These are phyloP conservation scores for Aspergillus ruber DNA, from an alignment of 2,329 filamentous ascomycete genomes.

Conservation along the genomic window DNA sequence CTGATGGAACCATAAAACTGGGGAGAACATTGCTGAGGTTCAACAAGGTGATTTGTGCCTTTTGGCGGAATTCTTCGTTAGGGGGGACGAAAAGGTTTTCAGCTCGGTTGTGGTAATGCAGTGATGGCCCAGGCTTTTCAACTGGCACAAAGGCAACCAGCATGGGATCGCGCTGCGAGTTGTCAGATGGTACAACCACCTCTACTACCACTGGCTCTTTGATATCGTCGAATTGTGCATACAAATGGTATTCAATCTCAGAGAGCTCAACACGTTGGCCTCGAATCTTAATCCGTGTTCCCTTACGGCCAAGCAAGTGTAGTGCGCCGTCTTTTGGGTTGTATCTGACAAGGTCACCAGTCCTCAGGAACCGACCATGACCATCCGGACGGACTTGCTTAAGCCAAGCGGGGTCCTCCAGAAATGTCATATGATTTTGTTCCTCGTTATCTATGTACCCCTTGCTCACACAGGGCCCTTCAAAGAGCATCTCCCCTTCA, in stretches of 20 bases:
- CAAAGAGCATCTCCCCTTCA: neutral
- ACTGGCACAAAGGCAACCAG: neutral
- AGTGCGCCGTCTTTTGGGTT: neutral
- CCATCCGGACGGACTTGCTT: neutral
- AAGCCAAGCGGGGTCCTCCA: neutral
- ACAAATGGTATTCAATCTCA: conserved; percentile 1
- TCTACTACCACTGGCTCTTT: neutral
- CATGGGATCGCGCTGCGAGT: neutral
- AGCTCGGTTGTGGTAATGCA: neutral
- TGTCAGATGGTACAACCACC: neutral
- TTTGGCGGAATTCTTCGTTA: neutral
- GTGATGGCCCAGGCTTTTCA: neutral
- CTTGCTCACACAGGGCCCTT: neutral
- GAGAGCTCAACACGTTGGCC: neutral
- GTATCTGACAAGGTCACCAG: neutral
- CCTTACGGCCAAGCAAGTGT: neutral
- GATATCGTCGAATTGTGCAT: neutral
- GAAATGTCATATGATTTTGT: neutral
- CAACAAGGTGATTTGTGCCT: neutral
- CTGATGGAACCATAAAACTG: neutral
- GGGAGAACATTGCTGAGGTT: neutral
- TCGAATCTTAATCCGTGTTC: neutral
- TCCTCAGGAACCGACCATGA: neutral
- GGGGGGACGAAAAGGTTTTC: neutral
- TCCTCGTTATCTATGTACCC: neutral